Evolutionary conservation across 2,329 filamentous ascomycete species (phyloP).

Genomic region (Fusarium subglutinans): DNA sequence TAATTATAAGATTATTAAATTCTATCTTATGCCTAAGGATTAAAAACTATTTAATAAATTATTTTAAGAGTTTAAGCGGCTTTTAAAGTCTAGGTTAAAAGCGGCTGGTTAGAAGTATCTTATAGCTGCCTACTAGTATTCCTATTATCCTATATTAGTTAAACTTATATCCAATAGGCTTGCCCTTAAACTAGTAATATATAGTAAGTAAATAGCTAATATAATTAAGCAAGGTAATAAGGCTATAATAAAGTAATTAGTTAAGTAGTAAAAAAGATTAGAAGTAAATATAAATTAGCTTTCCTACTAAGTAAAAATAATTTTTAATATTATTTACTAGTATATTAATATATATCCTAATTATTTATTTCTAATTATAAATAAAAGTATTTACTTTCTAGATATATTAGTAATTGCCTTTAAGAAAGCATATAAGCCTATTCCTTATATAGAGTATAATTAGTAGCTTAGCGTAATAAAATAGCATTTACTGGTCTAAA

Average conservation of each 20-base stretch:
- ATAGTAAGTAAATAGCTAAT: neutral
- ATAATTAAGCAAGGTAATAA: neutral
- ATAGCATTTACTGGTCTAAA: neutral
- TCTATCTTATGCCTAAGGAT: no score
- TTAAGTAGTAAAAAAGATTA: neutral
- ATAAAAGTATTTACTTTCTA: neutral
- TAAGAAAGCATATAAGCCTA: neutral
- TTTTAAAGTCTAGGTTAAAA: fast-evolving
- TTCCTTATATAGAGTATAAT: neutral
- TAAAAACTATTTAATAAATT: no score
- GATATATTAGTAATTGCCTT: neutral
- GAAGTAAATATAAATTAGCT: neutral
- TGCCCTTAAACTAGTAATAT: neutral
- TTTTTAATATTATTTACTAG: neutral
- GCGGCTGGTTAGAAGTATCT: neutral
- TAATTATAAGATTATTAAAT: no score
- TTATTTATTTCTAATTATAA: neutral
- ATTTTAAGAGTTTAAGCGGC: no score
- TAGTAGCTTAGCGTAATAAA: neutral
- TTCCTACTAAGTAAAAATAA: neutral
- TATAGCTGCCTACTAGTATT: neutral
- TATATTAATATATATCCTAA: neutral
- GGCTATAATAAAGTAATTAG: neutral
- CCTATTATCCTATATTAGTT: neutral
- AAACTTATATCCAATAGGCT: neutral